Evolutionary conservation across 2,329 filamentous ascomycete genomes (phyloP).

Genomic region (Aspergillus ochraceus): DNA sequence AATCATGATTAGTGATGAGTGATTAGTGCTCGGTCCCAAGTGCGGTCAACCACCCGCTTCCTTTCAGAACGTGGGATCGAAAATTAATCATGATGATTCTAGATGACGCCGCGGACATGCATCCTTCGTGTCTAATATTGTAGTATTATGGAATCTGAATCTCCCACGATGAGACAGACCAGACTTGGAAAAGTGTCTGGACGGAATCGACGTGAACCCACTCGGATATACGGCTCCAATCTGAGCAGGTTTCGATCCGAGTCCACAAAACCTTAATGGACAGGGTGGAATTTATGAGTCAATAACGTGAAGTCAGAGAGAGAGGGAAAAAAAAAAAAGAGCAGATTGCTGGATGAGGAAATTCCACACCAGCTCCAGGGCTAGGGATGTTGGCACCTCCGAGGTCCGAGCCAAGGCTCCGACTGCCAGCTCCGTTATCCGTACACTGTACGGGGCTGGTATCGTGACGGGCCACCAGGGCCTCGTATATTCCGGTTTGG

Average conservation of each 20-base stretch:
- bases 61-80: not conserved
- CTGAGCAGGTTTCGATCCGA: slow-evolving; percentile 1
- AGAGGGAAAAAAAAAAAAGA: not conserved
- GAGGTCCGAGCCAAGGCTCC: slow-evolving; percentile 22
- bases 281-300: not conserved
- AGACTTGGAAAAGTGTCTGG: not conserved
- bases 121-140: not conserved
- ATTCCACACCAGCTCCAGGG: slow-evolving; percentile 7
- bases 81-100: not conserved
- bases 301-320: not conserved
- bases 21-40: not conserved
- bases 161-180: too few species aligned
- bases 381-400: slow-evolving; percentile 17
- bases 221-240: slow-evolving; percentile 18
- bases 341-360: slow-evolving; percentile 11
- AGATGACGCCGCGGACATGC: not conserved
- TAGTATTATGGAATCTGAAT: too few species aligned
- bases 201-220: not conserved
- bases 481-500: not conserved
- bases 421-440: slow-evolving; percentile 16
- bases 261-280: slow-evolving; percentile 3
- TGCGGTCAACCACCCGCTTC: too few species aligned
- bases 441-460: not conserved
- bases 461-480: not conserved
- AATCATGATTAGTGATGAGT: not conserved